Percentiles rank a stretch among this genome's conserved stretches.
phyloP scores from a whole-genome alignment of 2,329 filamentous ascomycete species.

The Rutstroemia sp. region DNA sequence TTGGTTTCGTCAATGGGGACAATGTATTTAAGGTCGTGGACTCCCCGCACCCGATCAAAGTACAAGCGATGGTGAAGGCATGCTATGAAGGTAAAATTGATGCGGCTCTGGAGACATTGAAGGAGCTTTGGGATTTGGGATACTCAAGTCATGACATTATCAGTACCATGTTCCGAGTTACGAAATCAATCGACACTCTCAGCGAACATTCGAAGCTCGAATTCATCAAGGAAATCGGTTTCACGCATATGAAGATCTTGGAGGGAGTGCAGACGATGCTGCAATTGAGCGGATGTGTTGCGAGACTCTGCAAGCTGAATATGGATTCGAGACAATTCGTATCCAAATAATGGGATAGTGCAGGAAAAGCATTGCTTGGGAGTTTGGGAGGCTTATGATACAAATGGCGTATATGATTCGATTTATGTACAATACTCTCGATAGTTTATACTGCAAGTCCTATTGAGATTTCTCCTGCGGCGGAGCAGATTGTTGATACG shows the following conservation, averaged over 20 bases:
- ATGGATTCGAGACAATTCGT: constrained; percentile 86
- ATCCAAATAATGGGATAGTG: constrained; percentile 16
- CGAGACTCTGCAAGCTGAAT: constrained; percentile 86
- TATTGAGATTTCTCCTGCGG: constrained; percentile 13
- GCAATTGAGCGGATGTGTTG: constrained; percentile 87
- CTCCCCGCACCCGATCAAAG: constrained; percentile 93
- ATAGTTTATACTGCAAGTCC: constrained; percentile 4
- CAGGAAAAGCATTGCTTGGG: constrained; percentile 15
- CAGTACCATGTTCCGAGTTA: constrained; percentile 98
- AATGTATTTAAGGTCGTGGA: constrained; percentile 98
- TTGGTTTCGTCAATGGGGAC: constrained; percentile 93
- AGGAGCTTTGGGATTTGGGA: constrained; percentile 88
- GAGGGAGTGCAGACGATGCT: constrained; percentile 93
- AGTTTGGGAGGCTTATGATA: constrained; percentile 17
- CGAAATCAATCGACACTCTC: constrained; percentile 86
- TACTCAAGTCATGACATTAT: constrained; percentile 99
- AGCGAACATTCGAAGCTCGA: constrained; percentile 94
- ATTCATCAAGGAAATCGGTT: constrained; percentile 97
- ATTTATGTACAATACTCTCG: constrained; percentile 6
- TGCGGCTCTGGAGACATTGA: constrained; percentile 73
- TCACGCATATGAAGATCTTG: constrained; percentile 98
- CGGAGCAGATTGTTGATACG: constrained; percentile 29
- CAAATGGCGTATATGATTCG: constrained; percentile 3
- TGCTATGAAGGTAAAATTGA: constrained; percentile 92
- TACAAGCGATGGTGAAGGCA: constrained; percentile 96